These are phyloP conservation scores for Rhizophagus clarus DNA, from an alignment of 192 early-diverging fungal species.

Conservation along the genomic window DNA sequence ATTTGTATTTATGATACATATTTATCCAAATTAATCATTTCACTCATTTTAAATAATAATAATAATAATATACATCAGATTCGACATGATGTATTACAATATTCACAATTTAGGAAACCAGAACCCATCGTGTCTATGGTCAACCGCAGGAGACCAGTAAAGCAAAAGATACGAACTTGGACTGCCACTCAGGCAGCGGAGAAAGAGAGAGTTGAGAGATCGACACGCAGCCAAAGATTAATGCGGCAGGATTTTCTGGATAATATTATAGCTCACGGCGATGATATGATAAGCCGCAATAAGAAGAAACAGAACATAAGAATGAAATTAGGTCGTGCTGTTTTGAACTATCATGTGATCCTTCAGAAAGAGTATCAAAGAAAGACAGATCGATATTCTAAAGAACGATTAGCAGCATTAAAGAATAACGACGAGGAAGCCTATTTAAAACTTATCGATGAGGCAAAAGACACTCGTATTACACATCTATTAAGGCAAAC, in stretches of 20 bases:
- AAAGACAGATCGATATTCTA: conserved; percentile 76
- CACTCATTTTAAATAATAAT: neutral
- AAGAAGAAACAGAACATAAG: conserved; percentile 64
- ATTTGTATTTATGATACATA: neutral
- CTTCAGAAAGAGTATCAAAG: conserved; percentile 94
- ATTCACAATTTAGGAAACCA: neutral
- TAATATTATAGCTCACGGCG: conserved; percentile 73
- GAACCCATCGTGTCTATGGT: neutral
- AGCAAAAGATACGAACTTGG: conserved; percentile 78
- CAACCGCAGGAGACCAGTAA: neutral
- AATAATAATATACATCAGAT: neutral
- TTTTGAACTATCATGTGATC: conserved; percentile 77
- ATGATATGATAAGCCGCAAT: conserved; percentile 68
- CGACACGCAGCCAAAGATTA: conserved; percentile 82
- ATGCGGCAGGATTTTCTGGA: conserved; percentile 79
- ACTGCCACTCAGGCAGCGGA: conserved; percentile 87
- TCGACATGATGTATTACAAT: conserved; percentile 8
- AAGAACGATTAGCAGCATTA: conserved; percentile 95
- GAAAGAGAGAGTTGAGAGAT: conserved; percentile 79
- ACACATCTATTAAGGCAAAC: conserved; percentile 91
- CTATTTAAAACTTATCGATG: conserved; percentile 91
- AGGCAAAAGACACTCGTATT: conserved; percentile 96
- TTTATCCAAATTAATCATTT: neutral
- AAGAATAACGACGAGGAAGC: conserved; percentile 98
- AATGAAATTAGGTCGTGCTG: conserved; percentile 72